A percentile compares a stretch with the other conserved stretches of the same genome.
These are phyloP conservation scores for Ceratobasidium sp. DNA, from an alignment of 1,284 basidiomycete genomes.

Conservation along the genomic window DNA sequence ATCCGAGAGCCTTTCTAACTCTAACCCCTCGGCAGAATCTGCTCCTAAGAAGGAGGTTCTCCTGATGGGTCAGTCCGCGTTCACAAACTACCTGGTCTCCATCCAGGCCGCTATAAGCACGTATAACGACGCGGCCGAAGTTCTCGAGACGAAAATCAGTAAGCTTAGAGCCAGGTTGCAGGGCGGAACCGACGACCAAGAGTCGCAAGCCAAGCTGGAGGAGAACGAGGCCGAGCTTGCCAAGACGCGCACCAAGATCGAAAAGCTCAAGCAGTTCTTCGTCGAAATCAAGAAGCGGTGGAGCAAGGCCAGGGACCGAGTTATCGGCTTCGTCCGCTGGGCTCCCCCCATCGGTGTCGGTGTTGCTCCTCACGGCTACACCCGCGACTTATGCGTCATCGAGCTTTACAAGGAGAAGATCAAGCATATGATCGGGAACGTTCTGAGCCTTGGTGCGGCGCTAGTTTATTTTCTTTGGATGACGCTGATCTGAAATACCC, in stretches of 20 bases:
- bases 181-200: conserved; percentile 17
- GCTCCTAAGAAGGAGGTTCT: too few species aligned
- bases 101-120: conserved; percentile 51
- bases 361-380: conserved; percentile 53
- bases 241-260: conserved; percentile 44
- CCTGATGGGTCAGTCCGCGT: too few species aligned
- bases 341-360: conserved; percentile 55
- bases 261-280: conserved; percentile 50
- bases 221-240: conserved; percentile 51
- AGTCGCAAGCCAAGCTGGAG: conserved; percentile 48
- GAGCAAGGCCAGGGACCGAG: conserved; percentile 54
- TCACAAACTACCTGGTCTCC: too few species aligned
- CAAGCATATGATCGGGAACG: conserved; percentile 56
- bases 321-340: conserved; percentile 59
- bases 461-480: conserved; percentile 49
- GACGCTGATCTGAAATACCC: conserved; percentile 51
- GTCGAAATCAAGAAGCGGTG: conserved; percentile 55
- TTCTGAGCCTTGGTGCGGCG: conserved; percentile 56
- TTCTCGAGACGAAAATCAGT: conserved; percentile 50
- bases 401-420: conserved; percentile 59
- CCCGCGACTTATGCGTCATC: conserved; percentile 58
- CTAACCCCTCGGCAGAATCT: too few species aligned
- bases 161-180: conserved; percentile 47
- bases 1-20: too few species aligned
- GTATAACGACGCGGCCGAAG: conserved; percentile 44